Percentiles rank a stretch among this genome's conserved stretches.
These are phyloP conservation scores for Raddia guianensis DNA, from an alignment of 176 grass and related monocot genomes.

Conservation along the genomic window DNA sequence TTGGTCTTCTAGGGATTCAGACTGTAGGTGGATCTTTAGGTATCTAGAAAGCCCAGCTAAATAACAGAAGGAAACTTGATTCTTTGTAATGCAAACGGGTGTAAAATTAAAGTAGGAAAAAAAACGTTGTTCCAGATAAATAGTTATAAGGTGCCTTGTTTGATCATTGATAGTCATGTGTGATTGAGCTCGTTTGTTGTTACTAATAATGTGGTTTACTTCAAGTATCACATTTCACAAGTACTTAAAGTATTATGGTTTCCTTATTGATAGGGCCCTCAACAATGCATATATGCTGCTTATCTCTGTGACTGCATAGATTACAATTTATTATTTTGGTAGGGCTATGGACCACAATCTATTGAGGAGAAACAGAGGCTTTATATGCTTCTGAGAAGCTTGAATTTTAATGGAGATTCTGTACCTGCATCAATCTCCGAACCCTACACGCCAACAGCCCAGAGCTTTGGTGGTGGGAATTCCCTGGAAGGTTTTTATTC, in stretches of 20 bases:
- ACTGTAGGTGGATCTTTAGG: not conserved
- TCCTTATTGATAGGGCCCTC: constrained; percentile 2
- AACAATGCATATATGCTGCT: constrained; percentile 6
- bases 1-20: not conserved
- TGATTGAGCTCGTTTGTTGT: not conserved
- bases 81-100: not conserved
- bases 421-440: constrained; percentile 60
- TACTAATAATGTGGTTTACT: not conserved
- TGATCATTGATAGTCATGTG: not conserved
- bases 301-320: not conserved
- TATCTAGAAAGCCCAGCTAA: constrained; percentile 19
- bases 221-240: constrained; percentile 15
- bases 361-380: constrained; percentile 96
- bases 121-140: not conserved
- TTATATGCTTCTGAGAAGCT: constrained; percentile 75
- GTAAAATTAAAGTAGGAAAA: not conserved
- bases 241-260: not conserved
- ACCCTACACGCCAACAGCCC: constrained; percentile 64
- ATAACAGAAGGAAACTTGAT: constrained; percentile 12
- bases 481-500: constrained; percentile 83
- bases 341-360: constrained; percentile 95
- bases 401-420: constrained; percentile 88
- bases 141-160: not conserved
- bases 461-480: constrained; percentile 62
- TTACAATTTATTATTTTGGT: constrained; percentile 49